Conservation (phyloP, 2,329 filamentous ascomycete genomes). For the Pseudopyricularia javanii region DNA sequence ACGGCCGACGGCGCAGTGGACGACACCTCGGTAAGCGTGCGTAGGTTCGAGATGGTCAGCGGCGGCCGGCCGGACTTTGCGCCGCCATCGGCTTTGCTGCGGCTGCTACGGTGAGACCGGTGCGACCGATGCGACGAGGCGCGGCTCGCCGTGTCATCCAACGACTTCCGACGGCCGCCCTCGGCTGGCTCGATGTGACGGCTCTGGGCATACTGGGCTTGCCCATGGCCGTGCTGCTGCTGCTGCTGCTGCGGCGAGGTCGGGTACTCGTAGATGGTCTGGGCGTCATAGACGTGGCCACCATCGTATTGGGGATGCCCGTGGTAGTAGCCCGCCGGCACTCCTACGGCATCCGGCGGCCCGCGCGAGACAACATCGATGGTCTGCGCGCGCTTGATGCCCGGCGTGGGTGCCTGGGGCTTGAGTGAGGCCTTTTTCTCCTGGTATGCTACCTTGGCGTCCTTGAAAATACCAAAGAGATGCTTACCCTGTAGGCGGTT, state of each 20-base stretch:
- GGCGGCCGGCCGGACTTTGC: constrained; percentile 18
- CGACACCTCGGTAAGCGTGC: constrained; percentile 39
- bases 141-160: constrained; percentile 18
- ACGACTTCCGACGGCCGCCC: constrained; percentile 10
- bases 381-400: constrained; percentile 47
- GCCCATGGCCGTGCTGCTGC: not conserved
- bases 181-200: constrained; percentile 10
- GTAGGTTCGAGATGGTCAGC: constrained; percentile 40
- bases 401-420: constrained; percentile 39
- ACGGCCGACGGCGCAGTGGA: constrained; percentile 30
- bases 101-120: constrained; percentile 22
- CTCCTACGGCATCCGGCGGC: not conserved
- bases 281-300: constrained; percentile 11
- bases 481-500: constrained; percentile 60
- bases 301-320: constrained; percentile 10
- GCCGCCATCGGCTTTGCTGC: constrained; percentile 18
- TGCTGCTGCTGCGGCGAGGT: not conserved
- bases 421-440: constrained; percentile 77
- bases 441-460: constrained; percentile 77
- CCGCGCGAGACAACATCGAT: constrained; percentile 24
- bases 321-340: constrained; percentile 13
- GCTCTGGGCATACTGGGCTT: constrained; percentile 6
- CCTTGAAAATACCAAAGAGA: constrained; percentile 79
- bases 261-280: constrained; percentile 9
- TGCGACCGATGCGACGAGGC: constrained; percentile 27